Evolutionary conservation across 805 yeast genomes (phyloP).

Genomic region (Yarrowia sp.): DNA sequence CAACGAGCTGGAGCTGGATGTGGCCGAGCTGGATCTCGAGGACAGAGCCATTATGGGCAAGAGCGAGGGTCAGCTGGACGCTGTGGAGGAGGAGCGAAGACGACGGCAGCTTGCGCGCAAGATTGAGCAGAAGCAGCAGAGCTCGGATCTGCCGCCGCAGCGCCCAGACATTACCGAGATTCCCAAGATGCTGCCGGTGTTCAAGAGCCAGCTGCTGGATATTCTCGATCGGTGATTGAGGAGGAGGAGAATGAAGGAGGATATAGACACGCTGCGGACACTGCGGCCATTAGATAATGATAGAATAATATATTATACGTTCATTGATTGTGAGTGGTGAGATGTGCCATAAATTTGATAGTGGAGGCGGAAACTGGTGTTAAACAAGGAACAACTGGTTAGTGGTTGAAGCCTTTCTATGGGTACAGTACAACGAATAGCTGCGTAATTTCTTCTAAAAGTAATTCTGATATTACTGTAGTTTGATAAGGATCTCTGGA

Average conservation of each 20-base stretch:
- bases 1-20: slow-evolving; percentile 11
- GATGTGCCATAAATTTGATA: too few species aligned
- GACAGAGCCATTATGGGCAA: slow-evolving; percentile 20
- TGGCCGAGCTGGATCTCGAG: slow-evolving; percentile 20
- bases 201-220: slow-evolving; percentile 29
- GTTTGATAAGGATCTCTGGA: too few species aligned
- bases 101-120: background rate
- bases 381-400: too few species aligned
- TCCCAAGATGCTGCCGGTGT: slow-evolving; percentile 35
- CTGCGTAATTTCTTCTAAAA: too few species aligned
- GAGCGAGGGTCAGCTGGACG: slow-evolving; percentile 17
- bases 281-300: too few species aligned
- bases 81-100: slow-evolving; percentile 3
- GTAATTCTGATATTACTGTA: too few species aligned
- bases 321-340: too few species aligned
- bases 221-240: slow-evolving; percentile 9
- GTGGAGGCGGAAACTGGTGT: too few species aligned
- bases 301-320: too few species aligned
- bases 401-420: too few species aligned
- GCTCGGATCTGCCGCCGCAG: slow-evolving; percentile 29
- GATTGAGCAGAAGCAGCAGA: background rate
- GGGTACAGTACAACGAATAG: too few species aligned
- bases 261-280: background rate
- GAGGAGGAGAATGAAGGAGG: background rate
- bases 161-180: slow-evolving; percentile 38